Percentiles rank a stretch among this genome's conserved stretches.
Conservation (phyloP, 306 rosid species). For the Trifolium fragiferum region DNA sequence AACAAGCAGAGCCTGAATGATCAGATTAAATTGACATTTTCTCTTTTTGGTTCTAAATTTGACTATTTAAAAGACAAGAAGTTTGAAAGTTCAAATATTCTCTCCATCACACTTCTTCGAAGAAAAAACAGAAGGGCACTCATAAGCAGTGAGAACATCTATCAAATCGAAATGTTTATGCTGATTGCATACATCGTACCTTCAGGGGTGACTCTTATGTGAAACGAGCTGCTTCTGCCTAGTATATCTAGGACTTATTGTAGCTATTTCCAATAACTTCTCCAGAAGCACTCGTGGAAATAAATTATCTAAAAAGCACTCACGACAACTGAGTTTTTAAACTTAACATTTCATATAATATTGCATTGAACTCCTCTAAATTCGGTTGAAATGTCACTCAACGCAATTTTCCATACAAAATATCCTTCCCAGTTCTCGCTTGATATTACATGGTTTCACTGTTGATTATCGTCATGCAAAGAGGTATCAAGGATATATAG, state of each 20-base stretch:
- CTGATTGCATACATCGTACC: not conserved
- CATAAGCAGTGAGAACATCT: not conserved
- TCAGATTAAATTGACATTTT: not conserved
- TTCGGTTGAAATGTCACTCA: not conserved
- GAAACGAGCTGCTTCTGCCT: too few species aligned
- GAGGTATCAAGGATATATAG: slow-evolving; percentile 24
- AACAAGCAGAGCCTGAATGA: not conserved
- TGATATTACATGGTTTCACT: slow-evolving; percentile 2
- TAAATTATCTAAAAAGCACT: not conserved
- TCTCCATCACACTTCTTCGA: too few species aligned
- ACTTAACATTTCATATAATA: not conserved
- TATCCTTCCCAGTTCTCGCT: not conserved
- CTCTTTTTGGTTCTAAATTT: too few species aligned
- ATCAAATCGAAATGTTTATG: not conserved
- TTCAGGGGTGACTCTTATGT: too few species aligned
- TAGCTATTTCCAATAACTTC: not conserved
- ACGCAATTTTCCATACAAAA: not conserved
- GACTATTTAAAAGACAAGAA: not conserved
- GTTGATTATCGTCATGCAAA: slow-evolving; percentile 24
- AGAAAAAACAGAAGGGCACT: too few species aligned
- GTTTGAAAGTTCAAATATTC: too few species aligned
- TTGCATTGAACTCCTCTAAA: not conserved
- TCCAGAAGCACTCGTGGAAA: not conserved
- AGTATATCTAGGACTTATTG: too few species aligned
- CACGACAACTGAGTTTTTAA: not conserved